These are phyloP conservation scores for Escovopsis sp. DNA, from an alignment of 2,329 filamentous ascomycete species.

Conservation along the genomic window DNA sequence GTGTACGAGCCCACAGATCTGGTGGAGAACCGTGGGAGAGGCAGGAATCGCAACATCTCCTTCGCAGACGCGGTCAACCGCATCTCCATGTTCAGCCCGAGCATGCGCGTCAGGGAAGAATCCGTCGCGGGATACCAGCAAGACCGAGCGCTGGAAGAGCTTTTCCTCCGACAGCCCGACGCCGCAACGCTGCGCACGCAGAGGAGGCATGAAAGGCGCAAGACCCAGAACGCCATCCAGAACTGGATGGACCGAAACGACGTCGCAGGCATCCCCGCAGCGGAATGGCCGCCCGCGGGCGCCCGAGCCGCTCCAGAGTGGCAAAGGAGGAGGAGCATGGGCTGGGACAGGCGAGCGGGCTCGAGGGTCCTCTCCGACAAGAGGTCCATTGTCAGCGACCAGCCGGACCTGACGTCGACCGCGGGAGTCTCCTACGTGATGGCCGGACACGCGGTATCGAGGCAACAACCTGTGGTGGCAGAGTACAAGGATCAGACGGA, in stretches of 20 bases:
- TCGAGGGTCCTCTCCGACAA: constrained; percentile 38
- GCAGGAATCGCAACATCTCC: constrained; percentile 34
- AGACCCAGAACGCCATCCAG: constrained; percentile 68
- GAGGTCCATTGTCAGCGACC: constrained; percentile 47
- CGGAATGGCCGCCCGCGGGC: constrained; percentile 35
- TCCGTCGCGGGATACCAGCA: constrained; percentile 82
- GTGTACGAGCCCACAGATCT: constrained; percentile 76
- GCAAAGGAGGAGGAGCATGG: constrained; percentile 37
- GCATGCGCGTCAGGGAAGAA: constrained; percentile 59
- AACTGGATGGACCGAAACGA: constrained; percentile 76
- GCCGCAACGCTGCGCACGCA: constrained; percentile 44
- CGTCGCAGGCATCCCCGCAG: constrained; percentile 29
- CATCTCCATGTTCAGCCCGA: constrained; percentile 57
- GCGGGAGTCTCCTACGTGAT: constrained; percentile 21
- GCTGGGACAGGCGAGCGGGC: constrained; percentile 31
- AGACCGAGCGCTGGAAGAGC: constrained; percentile 77
- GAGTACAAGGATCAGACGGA: constrained; percentile 52
- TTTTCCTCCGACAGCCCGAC: constrained; percentile 64
- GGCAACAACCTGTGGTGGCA: constrained; percentile 16
- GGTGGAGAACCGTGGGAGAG: constrained; percentile 51
- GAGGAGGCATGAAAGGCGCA: constrained; percentile 47
- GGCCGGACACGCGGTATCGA: constrained; percentile 23
- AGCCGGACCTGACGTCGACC: constrained; percentile 45
- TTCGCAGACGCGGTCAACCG: constrained; percentile 40
- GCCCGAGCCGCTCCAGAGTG: constrained; percentile 28